Percentiles rank a stretch among this genome's conserved stretches.
phyloP scores from a whole-genome alignment of 108 stramenopile genomes.

The Parmales sp. region DNA sequence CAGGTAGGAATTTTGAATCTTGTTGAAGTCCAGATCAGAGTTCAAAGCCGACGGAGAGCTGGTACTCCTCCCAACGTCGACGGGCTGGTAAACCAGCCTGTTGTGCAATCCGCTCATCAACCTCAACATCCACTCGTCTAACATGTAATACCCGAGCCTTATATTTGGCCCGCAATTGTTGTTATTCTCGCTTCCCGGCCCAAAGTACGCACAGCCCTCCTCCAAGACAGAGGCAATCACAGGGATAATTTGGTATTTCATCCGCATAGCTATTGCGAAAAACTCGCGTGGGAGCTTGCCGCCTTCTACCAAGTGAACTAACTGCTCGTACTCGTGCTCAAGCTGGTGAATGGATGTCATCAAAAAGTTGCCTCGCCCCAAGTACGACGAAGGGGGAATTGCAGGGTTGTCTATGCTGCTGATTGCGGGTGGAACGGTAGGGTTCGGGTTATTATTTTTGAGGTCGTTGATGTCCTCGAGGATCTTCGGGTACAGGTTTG shows the following conservation, averaged over 20 bases:
- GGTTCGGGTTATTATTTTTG: background rate
- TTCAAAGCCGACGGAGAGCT: background rate
- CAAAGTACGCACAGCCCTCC: background rate
- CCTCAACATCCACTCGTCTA: background rate
- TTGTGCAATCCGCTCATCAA: background rate
- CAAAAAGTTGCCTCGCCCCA: background rate
- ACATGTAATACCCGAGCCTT: background rate
- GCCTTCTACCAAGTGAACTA: background rate
- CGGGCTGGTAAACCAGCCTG: background rate
- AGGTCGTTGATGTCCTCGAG: background rate
- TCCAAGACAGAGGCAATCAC: background rate
- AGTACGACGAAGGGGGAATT: background rate
- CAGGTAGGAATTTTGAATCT: background rate
- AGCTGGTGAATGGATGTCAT: conserved; percentile 2
- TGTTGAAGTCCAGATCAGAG: background rate
- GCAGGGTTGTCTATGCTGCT: conserved; percentile 1
- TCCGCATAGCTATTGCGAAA: background rate
- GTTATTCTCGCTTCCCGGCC: background rate
- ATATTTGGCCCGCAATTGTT: background rate
- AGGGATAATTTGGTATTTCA: background rate
- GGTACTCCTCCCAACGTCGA: background rate
- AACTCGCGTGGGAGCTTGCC: background rate
- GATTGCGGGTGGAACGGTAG: background rate
- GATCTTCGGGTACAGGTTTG: background rate
- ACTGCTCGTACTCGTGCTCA: conserved; percentile 3